These are phyloP conservation scores for Tetracladium marchalianum DNA, from an alignment of 495 filamentous ascomycete species.

Conservation along the genomic window DNA sequence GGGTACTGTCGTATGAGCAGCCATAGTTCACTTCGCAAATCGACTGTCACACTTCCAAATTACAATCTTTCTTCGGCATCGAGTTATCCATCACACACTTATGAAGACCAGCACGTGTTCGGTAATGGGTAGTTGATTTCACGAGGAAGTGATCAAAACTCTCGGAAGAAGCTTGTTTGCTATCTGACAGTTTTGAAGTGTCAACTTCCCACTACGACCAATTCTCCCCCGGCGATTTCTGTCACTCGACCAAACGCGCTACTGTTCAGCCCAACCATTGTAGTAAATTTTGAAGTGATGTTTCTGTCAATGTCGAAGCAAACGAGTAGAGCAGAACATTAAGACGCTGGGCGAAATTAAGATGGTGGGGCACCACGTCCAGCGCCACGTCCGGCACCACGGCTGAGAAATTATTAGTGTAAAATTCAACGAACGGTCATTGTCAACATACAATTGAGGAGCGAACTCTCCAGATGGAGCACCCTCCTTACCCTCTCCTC, in stretches of 20 bases:
- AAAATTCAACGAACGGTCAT: not conserved
- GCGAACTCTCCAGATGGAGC: slow-evolving; percentile 91
- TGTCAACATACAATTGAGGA: slow-evolving; percentile 66
- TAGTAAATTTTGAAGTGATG: slow-evolving; percentile 40
- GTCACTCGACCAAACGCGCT: slow-evolving; percentile 38
- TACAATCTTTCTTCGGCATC: no score
- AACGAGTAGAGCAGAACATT: slow-evolving; percentile 24
- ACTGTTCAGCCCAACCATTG: slow-evolving; percentile 34
- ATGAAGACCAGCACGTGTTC: no score
- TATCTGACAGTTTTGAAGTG: slow-evolving; percentile 29
- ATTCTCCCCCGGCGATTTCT: slow-evolving; percentile 36
- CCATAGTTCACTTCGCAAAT: no score
- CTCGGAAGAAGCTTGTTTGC: slow-evolving; percentile 23
- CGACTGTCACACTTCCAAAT: no score
- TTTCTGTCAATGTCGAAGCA: slow-evolving; percentile 23
- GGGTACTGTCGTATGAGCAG: no score
- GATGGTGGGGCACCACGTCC: slow-evolving; percentile 78
- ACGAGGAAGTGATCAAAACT: slow-evolving; percentile 10
- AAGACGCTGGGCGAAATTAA: slow-evolving; percentile 26
- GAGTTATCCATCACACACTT: no score
- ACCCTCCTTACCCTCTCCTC: slow-evolving; percentile 88
- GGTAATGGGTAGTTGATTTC: not conserved
- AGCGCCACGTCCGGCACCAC: slow-evolving; percentile 89
- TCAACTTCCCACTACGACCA: slow-evolving; percentile 32
- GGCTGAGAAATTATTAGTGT: slow-evolving; percentile 38